Conservation (phyloP, 2,329 filamentous ascomycete species). For the Aureobasidium sp. region DNA sequence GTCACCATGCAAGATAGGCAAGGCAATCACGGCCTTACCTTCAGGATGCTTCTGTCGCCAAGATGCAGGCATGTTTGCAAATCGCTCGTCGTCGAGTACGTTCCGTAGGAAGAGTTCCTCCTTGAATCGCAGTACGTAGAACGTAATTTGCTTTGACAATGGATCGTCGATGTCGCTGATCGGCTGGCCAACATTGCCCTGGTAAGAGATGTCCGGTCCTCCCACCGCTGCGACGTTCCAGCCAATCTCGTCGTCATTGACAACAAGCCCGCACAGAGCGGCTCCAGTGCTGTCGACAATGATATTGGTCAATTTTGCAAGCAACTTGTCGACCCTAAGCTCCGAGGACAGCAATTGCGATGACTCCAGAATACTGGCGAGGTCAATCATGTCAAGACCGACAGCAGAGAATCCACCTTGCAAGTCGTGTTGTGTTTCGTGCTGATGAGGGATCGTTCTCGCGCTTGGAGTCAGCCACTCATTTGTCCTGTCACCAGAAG, state of each 20-base stretch:
- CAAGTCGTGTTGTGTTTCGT: constrained; percentile 29
- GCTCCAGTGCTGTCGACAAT: constrained; percentile 72
- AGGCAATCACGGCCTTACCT: constrained; percentile 70
- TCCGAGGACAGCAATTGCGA: constrained; percentile 76
- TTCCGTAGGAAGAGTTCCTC: constrained; percentile 70
- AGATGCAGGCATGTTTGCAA: constrained; percentile 63
- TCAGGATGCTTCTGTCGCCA: constrained; percentile 63
- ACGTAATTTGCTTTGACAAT: constrained; percentile 68
- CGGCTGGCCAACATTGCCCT: constrained; percentile 49
- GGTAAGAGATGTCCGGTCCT: constrained; percentile 49
- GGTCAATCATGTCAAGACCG: constrained; percentile 71
- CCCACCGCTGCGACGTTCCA: constrained; percentile 72
- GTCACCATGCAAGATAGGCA: constrained; percentile 68
- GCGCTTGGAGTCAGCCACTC: constrained; percentile 41
- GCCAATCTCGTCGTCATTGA: constrained; percentile 57
- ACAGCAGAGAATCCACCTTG: constrained; percentile 59
- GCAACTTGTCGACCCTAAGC: constrained; percentile 64
- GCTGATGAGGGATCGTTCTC: constrained; percentile 26
- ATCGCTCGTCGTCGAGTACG: constrained; percentile 66
- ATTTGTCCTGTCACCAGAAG: constrained; percentile 41
- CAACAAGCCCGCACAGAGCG: constrained; percentile 65
- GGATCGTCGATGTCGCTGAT: constrained; percentile 57
- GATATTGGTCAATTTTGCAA: constrained; percentile 76
- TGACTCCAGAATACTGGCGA: constrained; percentile 70
- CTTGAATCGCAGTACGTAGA: constrained; percentile 70